Conservation (phyloP, 768 basidiomycete genomes). For the Rhodosporidiobolus sp. region DNA sequence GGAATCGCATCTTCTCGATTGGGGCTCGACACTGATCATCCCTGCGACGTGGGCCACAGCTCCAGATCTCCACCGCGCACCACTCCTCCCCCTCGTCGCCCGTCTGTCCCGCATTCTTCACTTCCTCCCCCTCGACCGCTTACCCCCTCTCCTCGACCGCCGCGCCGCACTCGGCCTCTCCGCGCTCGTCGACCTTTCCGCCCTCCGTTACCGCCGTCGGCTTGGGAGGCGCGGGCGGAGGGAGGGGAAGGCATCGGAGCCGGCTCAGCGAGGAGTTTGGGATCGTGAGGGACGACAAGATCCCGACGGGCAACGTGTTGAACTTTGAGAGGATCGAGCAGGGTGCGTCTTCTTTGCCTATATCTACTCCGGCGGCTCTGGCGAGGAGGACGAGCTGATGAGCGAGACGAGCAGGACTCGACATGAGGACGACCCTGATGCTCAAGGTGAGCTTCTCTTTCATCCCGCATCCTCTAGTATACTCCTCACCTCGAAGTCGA, state of each 20-base stretch:
- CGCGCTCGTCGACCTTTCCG: no score
- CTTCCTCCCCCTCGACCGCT: slow-evolving; percentile 2
- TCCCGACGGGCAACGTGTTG: slow-evolving; percentile 56
- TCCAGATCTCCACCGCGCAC: not conserved
- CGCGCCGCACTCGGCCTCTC: not conserved
- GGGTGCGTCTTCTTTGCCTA: slow-evolving; percentile 52
- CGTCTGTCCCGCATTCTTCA: not conserved
- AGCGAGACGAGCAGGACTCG: slow-evolving; percentile 23
- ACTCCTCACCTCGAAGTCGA: slow-evolving; percentile 43
- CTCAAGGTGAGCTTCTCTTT: slow-evolving; percentile 17
- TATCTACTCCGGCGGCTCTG: slow-evolving; percentile 42
- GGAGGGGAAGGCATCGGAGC: not conserved
- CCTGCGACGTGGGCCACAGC: no score
- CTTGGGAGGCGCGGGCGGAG: no score
- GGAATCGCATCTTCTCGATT: not conserved
- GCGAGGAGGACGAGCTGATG: no score
- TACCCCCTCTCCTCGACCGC: not conserved
- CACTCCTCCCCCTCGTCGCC: not conserved
- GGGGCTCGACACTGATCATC: not conserved
- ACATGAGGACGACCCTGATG: slow-evolving; percentile 40
- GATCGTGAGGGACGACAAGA: slow-evolving; percentile 34
- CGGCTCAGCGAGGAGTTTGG: slow-evolving; percentile 10
- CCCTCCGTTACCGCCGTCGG: no score
- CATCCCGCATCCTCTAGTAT: not conserved
- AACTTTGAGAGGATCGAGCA: slow-evolving; percentile 69